A percentile compares a stretch with the other conserved stretches of the same genome.
phyloP scores from a whole-genome alignment of 2,329 filamentous ascomycete genomes.

The Botryosphaeria dothidea region DNA sequence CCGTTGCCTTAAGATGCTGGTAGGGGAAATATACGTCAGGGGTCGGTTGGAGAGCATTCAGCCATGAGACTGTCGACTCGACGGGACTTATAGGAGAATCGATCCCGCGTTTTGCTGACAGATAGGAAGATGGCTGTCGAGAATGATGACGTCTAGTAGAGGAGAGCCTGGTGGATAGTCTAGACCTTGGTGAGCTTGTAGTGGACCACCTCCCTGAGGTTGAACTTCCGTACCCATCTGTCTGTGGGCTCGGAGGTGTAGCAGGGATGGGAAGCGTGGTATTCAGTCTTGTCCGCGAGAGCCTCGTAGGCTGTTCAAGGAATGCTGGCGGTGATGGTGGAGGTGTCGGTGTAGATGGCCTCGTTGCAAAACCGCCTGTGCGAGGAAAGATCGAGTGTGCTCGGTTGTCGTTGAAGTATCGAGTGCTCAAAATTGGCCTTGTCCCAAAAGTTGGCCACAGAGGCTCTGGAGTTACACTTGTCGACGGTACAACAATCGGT shows the following conservation, averaged over 20 bases:
- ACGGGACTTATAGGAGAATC: background rate
- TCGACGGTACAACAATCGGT: background rate
- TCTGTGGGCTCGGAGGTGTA: background rate
- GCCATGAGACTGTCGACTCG: background rate
- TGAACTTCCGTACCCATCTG: background rate
- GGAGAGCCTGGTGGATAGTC: background rate
- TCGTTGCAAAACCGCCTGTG: background rate
- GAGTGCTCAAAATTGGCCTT: background rate
- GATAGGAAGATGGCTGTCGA: slow-evolving; percentile 2
- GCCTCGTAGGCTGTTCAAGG: background rate
- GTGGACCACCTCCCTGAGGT: background rate
- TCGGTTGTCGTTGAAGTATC: background rate
- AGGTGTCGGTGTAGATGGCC: background rate
- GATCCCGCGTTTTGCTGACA: background rate
- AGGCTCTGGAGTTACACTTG: background rate
- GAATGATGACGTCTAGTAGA: background rate
- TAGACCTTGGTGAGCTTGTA: background rate
- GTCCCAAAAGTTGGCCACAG: background rate
- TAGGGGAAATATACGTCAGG: background rate
- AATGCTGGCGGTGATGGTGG: background rate
- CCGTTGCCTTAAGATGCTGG: background rate
- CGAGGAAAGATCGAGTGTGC: background rate
- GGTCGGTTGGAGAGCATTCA: background rate
- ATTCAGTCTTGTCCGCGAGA: background rate
- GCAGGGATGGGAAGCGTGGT: background rate